Evolutionary conservation across 495 filamentous ascomycete genomes (phyloP).

Genomic region (Neurospora tetraspora): DNA sequence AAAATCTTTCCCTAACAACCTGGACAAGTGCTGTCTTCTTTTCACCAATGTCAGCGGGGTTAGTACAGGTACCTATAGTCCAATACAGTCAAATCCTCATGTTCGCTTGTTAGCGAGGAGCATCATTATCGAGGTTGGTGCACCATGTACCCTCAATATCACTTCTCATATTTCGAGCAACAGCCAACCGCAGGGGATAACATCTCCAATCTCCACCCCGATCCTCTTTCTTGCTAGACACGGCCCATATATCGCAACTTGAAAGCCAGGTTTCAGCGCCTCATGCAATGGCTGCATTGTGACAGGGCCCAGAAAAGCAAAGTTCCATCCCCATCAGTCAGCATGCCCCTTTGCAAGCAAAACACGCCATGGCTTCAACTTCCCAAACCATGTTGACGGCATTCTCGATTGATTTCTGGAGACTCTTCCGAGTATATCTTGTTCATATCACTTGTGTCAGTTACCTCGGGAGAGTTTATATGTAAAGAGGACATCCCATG

Average conservation of each 20-base stretch:
- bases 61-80: background rate
- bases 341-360: background rate
- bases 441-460: background rate
- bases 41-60: background rate
- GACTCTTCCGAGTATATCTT: background rate
- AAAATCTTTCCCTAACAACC: background rate
- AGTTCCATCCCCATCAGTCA: background rate
- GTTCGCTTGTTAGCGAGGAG: background rate
- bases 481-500: background rate
- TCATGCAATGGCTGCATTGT: background rate
- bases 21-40: background rate
- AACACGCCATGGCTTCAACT: background rate
- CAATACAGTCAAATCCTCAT: background rate
- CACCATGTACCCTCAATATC: background rate
- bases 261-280: background rate
- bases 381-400: background rate
- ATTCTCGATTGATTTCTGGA: background rate
- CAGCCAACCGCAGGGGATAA: background rate
- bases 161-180: background rate
- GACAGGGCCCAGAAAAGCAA: background rate
- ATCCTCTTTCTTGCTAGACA: background rate
- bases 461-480: background rate
- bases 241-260: background rate
- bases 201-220: background rate
- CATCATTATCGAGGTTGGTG: background rate